Conservation (phyloP, 2,329 filamentous ascomycete genomes). For the Diaporthe helianthi region DNA sequence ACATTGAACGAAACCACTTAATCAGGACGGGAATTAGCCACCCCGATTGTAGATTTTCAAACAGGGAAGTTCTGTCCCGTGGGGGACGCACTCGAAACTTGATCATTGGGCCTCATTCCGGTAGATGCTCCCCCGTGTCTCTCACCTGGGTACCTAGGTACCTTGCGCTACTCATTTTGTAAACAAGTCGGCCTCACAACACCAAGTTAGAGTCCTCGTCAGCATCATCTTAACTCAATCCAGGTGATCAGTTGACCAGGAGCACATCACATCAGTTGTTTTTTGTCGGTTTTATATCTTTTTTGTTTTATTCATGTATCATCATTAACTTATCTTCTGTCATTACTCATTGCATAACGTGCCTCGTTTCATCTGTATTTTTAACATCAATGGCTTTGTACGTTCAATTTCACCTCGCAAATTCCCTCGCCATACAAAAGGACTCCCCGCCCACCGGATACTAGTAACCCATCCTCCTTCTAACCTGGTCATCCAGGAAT, state of each 20-base stretch:
- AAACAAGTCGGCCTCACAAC: background rate
- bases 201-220: background rate
- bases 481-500: constrained; percentile 64
- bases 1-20: too few relatives aligned
- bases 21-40: background rate
- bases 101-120: background rate
- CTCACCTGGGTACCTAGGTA: too few relatives aligned
- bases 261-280: background rate
- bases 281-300: too few relatives aligned
- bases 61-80: background rate
- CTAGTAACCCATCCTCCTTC: constrained; percentile 60
- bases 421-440: background rate
- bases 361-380: constrained; percentile 6
- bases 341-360: constrained; percentile 9
- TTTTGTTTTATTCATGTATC: background rate
- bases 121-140: background rate
- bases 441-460: background rate
- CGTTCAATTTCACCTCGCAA: background rate
- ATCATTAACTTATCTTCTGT: background rate
- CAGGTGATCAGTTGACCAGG: background rate
- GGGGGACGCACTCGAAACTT: background rate
- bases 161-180: background rate
- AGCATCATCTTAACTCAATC: background rate
- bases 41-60: background rate
- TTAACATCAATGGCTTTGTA: background rate